Evolutionary conservation across 164 flowering plant species (phyloP).

Genomic region (Chimonanthus salicifolius): DNA sequence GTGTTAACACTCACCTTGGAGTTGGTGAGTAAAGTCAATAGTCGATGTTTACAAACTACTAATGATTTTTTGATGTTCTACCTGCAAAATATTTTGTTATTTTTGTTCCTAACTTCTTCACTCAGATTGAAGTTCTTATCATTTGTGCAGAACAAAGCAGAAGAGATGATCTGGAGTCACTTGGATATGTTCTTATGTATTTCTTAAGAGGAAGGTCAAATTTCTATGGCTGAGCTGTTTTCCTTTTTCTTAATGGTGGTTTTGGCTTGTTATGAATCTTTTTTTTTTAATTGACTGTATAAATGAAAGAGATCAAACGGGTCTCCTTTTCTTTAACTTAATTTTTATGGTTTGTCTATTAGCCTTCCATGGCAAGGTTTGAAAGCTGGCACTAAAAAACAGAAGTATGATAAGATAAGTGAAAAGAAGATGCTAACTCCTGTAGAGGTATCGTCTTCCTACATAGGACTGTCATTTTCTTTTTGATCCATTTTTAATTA

Average conservation of each 20-base stretch:
- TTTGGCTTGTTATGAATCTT: neutral
- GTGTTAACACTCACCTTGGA: conserved; percentile 79
- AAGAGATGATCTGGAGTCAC: conserved; percentile 80
- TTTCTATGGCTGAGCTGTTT: neutral
- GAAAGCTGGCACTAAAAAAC: conserved; percentile 68
- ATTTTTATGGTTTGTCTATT: conserved; percentile 13
- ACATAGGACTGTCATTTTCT: neutral
- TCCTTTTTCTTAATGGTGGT: neutral
- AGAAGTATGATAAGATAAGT: conserved; percentile 44
- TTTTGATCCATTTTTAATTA: neutral
- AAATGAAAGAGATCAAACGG: too few species aligned
- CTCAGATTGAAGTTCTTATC: neutral
- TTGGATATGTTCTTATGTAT: conserved; percentile 84
- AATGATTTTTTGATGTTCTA: conserved; percentile 17
- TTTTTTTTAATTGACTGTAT: neutral
- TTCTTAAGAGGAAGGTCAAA: conserved; percentile 72
- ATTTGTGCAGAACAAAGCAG: conserved; percentile 68
- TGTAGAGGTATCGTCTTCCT: conserved; percentile 29
- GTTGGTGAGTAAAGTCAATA: conserved; percentile 44
- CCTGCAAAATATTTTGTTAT: too few species aligned
- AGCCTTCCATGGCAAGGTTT: conserved; percentile 90
- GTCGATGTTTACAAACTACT: conserved; percentile 7
- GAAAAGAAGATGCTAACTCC: conserved; percentile 48
- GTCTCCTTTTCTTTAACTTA: neutral
- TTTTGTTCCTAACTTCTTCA: neutral